Base-by-base conservation (phyloP, 768 basidiomycete species). In the Podaxis carcinomalis region DNA sequence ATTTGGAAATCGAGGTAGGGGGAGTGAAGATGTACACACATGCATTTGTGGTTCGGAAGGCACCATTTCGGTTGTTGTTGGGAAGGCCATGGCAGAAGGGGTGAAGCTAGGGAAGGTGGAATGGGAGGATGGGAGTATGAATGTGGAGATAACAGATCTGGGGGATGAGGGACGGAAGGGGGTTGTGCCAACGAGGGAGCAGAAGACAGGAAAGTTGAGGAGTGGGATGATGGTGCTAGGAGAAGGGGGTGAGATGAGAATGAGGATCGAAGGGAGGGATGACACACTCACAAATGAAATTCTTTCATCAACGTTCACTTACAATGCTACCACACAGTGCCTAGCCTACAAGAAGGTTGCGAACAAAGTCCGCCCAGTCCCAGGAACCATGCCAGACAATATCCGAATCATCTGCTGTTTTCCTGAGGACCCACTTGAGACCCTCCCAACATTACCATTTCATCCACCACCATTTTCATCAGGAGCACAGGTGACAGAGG, bases 21-120 rank as follows among this genome's bases (percentile, higher is more conserved):
- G 68, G 66, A 0, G 36, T 70, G 21, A 63, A 53, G 21, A 67
- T 66, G 0, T 70, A 64, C 63, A 68, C 63, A 0, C 69, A 70
- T 52, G 68, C 66, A 9, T 70, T 65, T 21, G 59, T 71, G 1
- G 59, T 70, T 0, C 63, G 63, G 0, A 39, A 63, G 9, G 65
- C 64, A 1, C 70, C 67, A 0, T 72, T 63, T 32, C 25, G 32
- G 0, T 46, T 72, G 0, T 57, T 72, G 0, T 54, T 71, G 13
- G 65, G 66, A 2, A 21, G 57, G 0, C 66, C 68, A 11, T 72
- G 68, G 69, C 68, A 72, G 19, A 28, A 16, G 2, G 46, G 1
- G 65, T 70, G 1, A n/a, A 11, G 0, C 32, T 72, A 0, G 5
- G 35, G 0, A 68, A 67, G 46, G 44, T 60, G 0, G 59, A 68